Evolutionary conservation across 2,329 filamentous ascomycete genomes (phyloP), one percentile per base, ranked within the genome.

Genomic region (Metarhizium guizhouense): DNA sequence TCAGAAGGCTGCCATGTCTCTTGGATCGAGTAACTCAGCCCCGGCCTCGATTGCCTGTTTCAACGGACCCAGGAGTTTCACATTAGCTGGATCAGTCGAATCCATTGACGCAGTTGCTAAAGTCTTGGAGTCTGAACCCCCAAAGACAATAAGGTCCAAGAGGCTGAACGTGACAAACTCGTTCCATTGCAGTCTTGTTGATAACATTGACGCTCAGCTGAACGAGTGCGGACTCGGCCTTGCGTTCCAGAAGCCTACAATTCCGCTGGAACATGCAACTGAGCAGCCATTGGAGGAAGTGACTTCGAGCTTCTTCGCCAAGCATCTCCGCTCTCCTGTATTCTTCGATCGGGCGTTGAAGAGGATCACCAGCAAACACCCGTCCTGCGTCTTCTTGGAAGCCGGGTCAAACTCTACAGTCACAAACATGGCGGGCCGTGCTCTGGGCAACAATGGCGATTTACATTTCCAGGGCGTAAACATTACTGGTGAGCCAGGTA

Each of bases 111-210:
- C 57, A 0, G 57, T 69, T 0, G 61, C 48, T 1, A 30, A 56
- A n/a, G 48, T 43, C 14, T 2, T 40, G 10, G 38, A 20, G 36
- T 49, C 30, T 10, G 16, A 20, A 16, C 45, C 18, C 25, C 6
- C n/a, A 42, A 52, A 36, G 14, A 25, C 53, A 6, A 58, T 70
- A 40, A 69, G 63, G 51, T 54, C 14, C 29, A 77, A 76, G 60
- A 60, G 61, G 4, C 69, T 80, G 0, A 67, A 72, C 13, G 73
- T 76, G 1, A 74, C 75, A 0, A 70, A 79, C 55, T 76, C 73
- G 0, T 80, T 77, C 60, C 77, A 80, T 59, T 79, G 71, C 0
- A 51, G 54, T 0, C 63, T 79, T 0, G 70, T 74, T 0, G 74
- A 78, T 0, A 51, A 57, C 0, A 51, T 78, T 0, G 52, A 69